A percentile compares a stretch with the other conserved stretches of the same genome.
Conservation (phyloP, 2,329 filamentous ascomycete genomes). For the Colletotrichum endophyticum region DNA sequence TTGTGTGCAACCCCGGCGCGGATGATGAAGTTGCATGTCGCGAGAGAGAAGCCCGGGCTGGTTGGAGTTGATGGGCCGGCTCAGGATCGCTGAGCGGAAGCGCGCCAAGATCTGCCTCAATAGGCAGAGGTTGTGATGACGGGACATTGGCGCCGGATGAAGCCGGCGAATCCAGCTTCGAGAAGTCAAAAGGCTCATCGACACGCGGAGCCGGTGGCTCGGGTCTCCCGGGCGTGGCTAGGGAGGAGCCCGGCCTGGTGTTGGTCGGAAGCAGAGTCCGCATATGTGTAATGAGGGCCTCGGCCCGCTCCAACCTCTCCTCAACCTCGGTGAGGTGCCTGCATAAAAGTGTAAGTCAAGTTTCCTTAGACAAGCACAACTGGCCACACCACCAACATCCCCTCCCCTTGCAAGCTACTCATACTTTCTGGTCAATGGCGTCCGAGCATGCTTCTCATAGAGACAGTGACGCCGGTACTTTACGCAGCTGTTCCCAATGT, state of each 20-base stretch:
- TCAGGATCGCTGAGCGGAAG: not conserved
- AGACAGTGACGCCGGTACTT: conserved; percentile 50
- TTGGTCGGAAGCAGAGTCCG: conserved; percentile 30
- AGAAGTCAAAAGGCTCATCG: not conserved
- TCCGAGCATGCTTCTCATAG: conserved; percentile 52
- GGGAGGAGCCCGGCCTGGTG: conserved; percentile 10
- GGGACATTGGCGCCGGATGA: not conserved
- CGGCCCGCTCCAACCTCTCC: conserved; percentile 39
- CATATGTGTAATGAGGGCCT: conserved; percentile 34
- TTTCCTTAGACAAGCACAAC: not conserved
- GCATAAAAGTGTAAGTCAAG: conserved; percentile 8
- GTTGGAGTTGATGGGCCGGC: not conserved
- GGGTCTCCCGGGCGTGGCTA: not conserved
- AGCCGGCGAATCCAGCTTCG: not conserved
- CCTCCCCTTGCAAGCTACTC: not conserved
- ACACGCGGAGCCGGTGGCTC: not conserved
- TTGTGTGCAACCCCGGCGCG: not conserved
- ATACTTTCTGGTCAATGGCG: conserved; percentile 51
- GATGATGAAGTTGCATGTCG: not conserved
- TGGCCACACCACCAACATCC: not conserved
- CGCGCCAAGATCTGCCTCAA: not conserved
- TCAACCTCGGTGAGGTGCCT: conserved; percentile 50
- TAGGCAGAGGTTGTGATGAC: not conserved
- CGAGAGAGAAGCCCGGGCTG: not conserved
- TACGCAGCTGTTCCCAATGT: conserved; percentile 30